Evolutionary conservation across 805 yeast genomes (phyloP).

Genomic region (Ogataea zsoltii): DNA sequence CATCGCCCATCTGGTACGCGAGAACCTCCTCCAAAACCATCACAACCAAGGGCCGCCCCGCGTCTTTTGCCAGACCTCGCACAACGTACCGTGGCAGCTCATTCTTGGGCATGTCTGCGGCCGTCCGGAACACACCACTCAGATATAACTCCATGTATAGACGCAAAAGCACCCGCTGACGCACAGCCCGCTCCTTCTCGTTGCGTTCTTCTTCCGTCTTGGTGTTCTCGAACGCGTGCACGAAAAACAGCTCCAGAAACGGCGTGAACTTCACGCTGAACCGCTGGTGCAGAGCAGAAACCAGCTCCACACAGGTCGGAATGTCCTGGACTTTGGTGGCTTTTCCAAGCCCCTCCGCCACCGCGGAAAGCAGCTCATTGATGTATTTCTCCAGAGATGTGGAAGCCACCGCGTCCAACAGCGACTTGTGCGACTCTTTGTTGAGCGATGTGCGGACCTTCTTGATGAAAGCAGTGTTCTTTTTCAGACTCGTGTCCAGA

Average conservation of each 20-base stretch:
- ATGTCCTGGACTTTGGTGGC: constrained; percentile 59
- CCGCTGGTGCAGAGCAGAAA: constrained; percentile 76
- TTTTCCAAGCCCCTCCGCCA: constrained; percentile 60
- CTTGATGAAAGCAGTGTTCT: constrained; percentile 77
- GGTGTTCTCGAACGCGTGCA: constrained; percentile 42
- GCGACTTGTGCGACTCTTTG: constrained; percentile 46
- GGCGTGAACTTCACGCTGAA: constrained; percentile 58
- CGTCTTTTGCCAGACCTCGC: constrained; percentile 31
- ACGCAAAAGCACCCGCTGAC: constrained; percentile 49
- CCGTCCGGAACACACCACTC: constrained; percentile 53
- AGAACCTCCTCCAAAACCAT: constrained; percentile 46
- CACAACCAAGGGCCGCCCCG: constrained; percentile 41
- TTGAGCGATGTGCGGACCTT: constrained; percentile 60
- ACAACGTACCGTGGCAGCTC: constrained; percentile 46
- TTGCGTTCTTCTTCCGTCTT: constrained; percentile 17
- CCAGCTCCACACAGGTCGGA: constrained; percentile 61
- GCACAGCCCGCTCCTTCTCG: constrained; percentile 36
- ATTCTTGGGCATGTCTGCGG: constrained; percentile 42
- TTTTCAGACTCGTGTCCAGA: constrained; percentile 76
- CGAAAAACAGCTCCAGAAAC: constrained; percentile 42
- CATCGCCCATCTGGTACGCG: constrained; percentile 36
- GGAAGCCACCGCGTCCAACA: constrained; percentile 61
- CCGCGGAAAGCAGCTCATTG: constrained; percentile 63
- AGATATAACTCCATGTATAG: constrained; percentile 58
- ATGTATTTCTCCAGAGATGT: constrained; percentile 73